phyloP scores from a whole-genome alignment of 139 green algal genomes.

The Coelastrella sp. region DNA sequence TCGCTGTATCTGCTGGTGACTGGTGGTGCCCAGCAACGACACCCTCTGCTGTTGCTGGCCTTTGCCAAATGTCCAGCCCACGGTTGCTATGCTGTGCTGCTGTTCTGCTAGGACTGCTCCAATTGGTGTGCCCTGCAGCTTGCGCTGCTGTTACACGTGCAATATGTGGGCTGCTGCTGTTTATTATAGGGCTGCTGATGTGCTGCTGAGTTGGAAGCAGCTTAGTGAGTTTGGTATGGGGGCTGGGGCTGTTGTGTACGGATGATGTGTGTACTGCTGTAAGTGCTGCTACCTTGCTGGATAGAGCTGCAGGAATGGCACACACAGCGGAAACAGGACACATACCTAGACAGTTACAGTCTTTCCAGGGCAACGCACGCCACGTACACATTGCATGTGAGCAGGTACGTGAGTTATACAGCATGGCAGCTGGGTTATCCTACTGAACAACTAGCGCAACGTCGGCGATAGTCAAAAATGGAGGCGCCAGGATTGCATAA shows the following conservation, averaged over 20 bases:
- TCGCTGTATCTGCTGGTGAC: neutral
- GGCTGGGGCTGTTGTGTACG: neutral
- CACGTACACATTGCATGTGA: too few relatives aligned
- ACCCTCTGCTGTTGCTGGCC: neutral
- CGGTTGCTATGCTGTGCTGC: neutral
- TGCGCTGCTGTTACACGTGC: neutral
- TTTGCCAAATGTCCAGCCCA: too few relatives aligned
- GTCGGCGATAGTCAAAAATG: too few relatives aligned
- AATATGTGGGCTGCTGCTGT: neutral
- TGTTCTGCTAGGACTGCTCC: neutral
- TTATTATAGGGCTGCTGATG: neutral
- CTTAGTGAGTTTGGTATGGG: too few relatives aligned
- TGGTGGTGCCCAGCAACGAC: neutral
- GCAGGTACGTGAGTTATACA: too few relatives aligned
- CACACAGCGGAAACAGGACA: neutral
- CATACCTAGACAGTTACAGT: neutral
- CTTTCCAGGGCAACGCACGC: too few relatives aligned
- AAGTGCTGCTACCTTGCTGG: neutral
- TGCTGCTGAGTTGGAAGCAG: too few relatives aligned
- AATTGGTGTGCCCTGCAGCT: neutral
- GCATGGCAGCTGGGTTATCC: too few relatives aligned
- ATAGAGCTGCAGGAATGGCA: neutral
- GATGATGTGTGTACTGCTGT: constrained; percentile 9
- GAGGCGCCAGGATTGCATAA: too few relatives aligned
- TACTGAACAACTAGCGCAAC: too few relatives aligned